Conservation (phyloP, 192 early-diverging fungal genomes). For the Thamnidium elegans region DNA sequence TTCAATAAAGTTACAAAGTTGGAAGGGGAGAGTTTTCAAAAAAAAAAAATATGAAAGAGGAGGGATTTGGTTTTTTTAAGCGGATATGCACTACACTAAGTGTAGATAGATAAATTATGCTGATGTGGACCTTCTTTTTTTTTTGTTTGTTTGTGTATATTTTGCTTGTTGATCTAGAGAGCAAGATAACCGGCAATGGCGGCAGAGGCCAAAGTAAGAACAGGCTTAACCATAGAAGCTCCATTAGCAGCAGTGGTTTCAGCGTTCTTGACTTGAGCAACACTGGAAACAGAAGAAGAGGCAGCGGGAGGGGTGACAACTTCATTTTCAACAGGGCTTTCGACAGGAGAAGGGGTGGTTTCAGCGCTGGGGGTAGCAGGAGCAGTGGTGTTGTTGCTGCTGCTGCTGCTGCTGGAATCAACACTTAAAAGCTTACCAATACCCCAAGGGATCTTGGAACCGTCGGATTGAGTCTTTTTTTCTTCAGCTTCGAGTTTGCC, state of each 20-base stretch:
- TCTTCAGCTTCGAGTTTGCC: slow-evolving; percentile 9
- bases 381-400: not conserved
- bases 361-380: not conserved
- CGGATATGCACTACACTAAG: too few species aligned
- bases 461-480: slow-evolving; percentile 22
- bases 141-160: not conserved
- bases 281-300: not conserved
- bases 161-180: not conserved
- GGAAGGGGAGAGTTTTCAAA: too few species aligned
- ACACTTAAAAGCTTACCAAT: slow-evolving; percentile 2
- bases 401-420: not conserved
- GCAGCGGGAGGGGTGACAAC: not conserved
- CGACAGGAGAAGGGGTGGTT: too few species aligned
- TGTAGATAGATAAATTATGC: too few species aligned
- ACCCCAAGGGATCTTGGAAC: slow-evolving; percentile 13
- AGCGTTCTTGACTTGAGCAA: not conserved
- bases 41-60: too few species aligned
- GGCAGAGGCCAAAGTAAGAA: slow-evolving; percentile 4
- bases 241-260: not conserved
- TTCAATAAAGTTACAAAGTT: too few species aligned
- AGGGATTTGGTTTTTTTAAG: too few species aligned
- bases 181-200: slow-evolving; percentile 15
- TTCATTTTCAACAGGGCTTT: too few species aligned
- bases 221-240: slow-evolving; percentile 10
- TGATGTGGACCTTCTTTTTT: too few species aligned